Evolutionary conservation across 2,329 filamentous ascomycete genomes (phyloP), one percentile per base, ranked within the genome.

Genomic region (Fusarium caatingaense): DNA sequence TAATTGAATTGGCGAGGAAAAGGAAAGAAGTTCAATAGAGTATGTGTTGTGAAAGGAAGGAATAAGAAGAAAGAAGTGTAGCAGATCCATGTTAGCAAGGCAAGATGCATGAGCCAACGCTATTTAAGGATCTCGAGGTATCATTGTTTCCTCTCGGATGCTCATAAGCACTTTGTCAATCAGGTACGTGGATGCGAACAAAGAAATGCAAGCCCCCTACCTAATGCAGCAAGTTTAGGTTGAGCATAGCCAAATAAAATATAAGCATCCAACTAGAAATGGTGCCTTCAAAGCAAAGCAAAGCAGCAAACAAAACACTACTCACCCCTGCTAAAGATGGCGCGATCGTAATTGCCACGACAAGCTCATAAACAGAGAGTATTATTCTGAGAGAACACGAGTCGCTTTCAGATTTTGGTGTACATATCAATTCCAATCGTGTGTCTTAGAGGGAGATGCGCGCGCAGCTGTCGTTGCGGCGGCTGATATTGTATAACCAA

Each of bases 321-420:
- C 69, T 64, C 67, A 69, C 68, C 69, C 48, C 45, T 60, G 65
- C 57, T 59, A 42, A 27, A 51, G 48, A 72, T 69, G 61, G 66
- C 69, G 57, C 69, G 65, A 71, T 72, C 65, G 61, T 50, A 49
- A 27, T 16, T 55, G 40, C 40, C 47, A 42, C 54, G 12, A 37
- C 20, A 23, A 21, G 59, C 53, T 68, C 34, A 48, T 42, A 57
- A 45, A 37, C 18, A 41, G 37, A n/a, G 10, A 41, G 44, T 42
- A 58, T 68, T 48, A 41, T 46, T 25, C 28, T 40, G 18, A 37
- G 25, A 51, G 40, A 23, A 25, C 28, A 25, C n/a, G 27, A 41
- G 8, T 18, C 32, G 15, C 10, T 34, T 40, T 6, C n/a, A 53
- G 23, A 16, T 8, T 37, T 3, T 23, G 21, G 40, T 41, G 23